Evolutionary conservation across 176 grass and related monocot genomes (phyloP).

Genomic region (Stipa capillata): DNA sequence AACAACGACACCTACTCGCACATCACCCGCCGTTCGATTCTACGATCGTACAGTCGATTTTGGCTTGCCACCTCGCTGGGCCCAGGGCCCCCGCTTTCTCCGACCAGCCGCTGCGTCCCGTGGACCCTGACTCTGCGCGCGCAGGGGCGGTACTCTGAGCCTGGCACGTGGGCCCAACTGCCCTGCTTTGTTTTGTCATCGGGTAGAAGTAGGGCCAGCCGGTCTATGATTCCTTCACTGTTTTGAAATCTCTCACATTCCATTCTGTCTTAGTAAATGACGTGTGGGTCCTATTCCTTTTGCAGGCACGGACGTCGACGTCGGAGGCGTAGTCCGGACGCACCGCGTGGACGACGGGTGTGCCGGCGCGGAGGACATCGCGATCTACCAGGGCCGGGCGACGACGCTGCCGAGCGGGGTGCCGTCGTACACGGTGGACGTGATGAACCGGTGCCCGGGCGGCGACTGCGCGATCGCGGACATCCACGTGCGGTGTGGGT

Average conservation of each 20-base stretch:
- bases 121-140: conserved; percentile 4
- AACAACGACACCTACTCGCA: neutral
- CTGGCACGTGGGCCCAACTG: neutral
- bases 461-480: conserved; percentile 35
- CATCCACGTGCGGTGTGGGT: conserved; percentile 88
- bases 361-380: conserved; percentile 43
- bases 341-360: conserved; percentile 29
- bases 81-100: conserved; percentile 3
- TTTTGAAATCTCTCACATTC: neutral
- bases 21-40: neutral
- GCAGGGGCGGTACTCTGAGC: neutral
- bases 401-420: conserved; percentile 26
- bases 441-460: conserved; percentile 52
- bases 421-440: conserved; percentile 69
- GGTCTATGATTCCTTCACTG: neutral
- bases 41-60: neutral
- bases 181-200: neutral
- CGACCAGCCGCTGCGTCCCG: conserved; percentile 14
- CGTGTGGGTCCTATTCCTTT: neutral
- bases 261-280: conserved; percentile 18
- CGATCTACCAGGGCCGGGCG: conserved; percentile 22
- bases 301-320: neutral
- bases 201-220: neutral
- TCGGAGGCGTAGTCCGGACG: neutral
- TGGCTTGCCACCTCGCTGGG: neutral